Percentiles rank a stretch among this genome's conserved stretches.
Evolutionary conservation across 148 eudicot genomes (phyloP).

Genomic region (Amaranthus hypochondriacus): DNA sequence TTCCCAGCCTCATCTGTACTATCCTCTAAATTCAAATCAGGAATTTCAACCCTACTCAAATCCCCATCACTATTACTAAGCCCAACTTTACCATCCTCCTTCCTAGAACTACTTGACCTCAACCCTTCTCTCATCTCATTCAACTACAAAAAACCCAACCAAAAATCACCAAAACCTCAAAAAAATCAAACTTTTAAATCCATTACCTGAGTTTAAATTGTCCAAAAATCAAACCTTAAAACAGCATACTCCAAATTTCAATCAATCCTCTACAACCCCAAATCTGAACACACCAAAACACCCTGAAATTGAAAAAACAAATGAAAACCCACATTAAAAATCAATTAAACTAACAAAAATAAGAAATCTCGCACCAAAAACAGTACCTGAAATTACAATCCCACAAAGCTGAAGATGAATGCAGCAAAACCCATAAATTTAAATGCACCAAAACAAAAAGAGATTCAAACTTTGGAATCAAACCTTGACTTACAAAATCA

Average conservation of each 20-base stretch:
- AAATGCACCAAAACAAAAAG: not conserved
- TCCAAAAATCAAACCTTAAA: conserved; percentile 9
- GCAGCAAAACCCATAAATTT: conserved; percentile 18
- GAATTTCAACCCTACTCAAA: conserved; percentile 15
- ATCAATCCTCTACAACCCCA: conserved; percentile 23
- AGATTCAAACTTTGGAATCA: conserved; percentile 6
- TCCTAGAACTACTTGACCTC: conserved; percentile 37
- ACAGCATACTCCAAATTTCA: not conserved
- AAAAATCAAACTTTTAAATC: conserved; percentile 16
- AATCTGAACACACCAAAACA: conserved; percentile 12
- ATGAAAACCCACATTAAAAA: not conserved
- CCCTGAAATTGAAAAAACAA: not conserved
- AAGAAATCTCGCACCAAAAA: not conserved
- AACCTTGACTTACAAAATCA: not conserved
- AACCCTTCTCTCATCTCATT: conserved; percentile 43
- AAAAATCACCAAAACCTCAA: conserved; percentile 4
- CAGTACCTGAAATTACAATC: not conserved
- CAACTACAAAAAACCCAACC: conserved; percentile 21
- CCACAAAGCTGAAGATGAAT: conserved; percentile 14
- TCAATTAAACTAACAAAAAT: not conserved
- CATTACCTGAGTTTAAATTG: not conserved
- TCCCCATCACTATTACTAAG: conserved; percentile 5
- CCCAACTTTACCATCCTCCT: conserved; percentile 15
- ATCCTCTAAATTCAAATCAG: conserved; percentile 30
- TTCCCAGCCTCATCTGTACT: conserved; percentile 14